A percentile compares a stretch with the other conserved stretches of the same genome.
Evolutionary conservation across 1,284 basidiomycete species (phyloP).

Genomic region (Boletus mariae): DNA sequence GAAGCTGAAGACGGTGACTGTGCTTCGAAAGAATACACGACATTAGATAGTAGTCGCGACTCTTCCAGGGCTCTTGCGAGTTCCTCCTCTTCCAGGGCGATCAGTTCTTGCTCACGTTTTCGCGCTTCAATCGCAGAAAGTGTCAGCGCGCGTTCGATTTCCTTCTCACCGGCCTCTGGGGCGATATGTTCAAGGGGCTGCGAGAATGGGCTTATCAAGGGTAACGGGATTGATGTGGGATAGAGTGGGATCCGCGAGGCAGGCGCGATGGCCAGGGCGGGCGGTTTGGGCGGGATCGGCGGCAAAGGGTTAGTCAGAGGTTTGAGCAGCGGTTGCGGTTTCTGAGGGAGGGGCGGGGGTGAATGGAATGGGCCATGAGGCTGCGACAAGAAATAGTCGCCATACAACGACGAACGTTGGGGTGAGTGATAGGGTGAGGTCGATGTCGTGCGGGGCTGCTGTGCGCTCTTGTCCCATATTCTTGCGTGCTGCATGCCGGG

Average conservation of each 20-base stretch:
- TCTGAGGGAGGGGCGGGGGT: constrained; percentile 36
- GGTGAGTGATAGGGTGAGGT: constrained; percentile 11
- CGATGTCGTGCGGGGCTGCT: constrained; percentile 12
- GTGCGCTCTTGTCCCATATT: constrained; percentile 23
- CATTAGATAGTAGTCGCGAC: constrained; percentile 41
- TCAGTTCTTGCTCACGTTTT: constrained; percentile 34
- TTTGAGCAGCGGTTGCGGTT: constrained; percentile 25
- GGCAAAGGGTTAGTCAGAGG: constrained; percentile 23
- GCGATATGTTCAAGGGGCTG: constrained; percentile 10
- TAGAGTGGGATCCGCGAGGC: constrained; percentile 31
- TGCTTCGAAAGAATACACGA: constrained; percentile 17
- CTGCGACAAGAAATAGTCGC: constrained; percentile 27
- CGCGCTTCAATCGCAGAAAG: constrained; percentile 51
- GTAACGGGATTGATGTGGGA: constrained; percentile 30
- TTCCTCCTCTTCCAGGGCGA: constrained; percentile 56
- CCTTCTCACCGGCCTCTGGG: constrained; percentile 25
- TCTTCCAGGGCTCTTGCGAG: constrained; percentile 61
- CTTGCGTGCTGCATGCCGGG: constrained; percentile 25
- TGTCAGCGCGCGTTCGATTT: constrained; percentile 43
- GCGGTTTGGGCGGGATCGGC: constrained; percentile 33
- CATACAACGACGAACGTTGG: constrained; percentile 26
- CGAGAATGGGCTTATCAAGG: constrained; percentile 15
- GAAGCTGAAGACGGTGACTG: constrained; percentile 11
- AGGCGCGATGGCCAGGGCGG: constrained; percentile 14
- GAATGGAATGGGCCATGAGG: constrained; percentile 15